phyloP scores from a whole-genome alignment of 2,329 filamentous ascomycete genomes.

The Sclerotinia glacialis region DNA sequence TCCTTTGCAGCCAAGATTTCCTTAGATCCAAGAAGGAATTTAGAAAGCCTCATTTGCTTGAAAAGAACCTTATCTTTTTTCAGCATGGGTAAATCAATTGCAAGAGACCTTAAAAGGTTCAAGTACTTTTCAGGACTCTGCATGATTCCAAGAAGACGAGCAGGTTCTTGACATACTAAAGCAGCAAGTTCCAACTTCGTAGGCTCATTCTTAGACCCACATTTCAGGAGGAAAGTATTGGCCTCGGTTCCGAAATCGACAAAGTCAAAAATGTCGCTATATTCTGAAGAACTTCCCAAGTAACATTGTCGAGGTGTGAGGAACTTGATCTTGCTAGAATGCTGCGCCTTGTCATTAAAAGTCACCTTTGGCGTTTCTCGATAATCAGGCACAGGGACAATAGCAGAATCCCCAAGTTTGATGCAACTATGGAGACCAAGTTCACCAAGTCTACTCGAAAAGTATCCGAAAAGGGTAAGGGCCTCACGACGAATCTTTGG shows the following conservation, averaged over 20 bases:
- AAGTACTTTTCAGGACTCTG: constrained; percentile 84
- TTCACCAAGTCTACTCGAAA: constrained; percentile 73
- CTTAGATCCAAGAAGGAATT: constrained; percentile 80
- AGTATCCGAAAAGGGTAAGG: constrained; percentile 74
- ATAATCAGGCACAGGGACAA: constrained; percentile 64
- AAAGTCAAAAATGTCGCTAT: constrained; percentile 92
- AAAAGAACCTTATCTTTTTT: constrained; percentile 78
- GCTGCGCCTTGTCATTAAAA: constrained; percentile 44
- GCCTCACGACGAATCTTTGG: constrained; percentile 67
- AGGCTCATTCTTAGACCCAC: constrained; percentile 88
- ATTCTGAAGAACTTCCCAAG: constrained; percentile 67
- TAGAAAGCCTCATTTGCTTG: constrained; percentile 68
- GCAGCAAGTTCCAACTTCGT: constrained; percentile 81
- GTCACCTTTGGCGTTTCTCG: constrained; percentile 29
- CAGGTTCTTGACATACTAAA: constrained; percentile 80
- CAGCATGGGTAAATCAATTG: constrained; percentile 66
- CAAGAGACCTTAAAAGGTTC: constrained; percentile 74
- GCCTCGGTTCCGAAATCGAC: constrained; percentile 88
- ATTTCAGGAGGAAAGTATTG: constrained; percentile 82
- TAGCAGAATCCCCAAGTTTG: constrained; percentile 60
- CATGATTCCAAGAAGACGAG: constrained; percentile 74
- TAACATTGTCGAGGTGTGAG: constrained; percentile 74
- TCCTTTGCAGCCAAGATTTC: constrained; percentile 52
- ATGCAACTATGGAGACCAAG: constrained; percentile 60
- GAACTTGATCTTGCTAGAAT: constrained; percentile 45